Evolutionary conservation across 495 filamentous ascomycete species (phyloP).

Genomic region (Hypoxylon lenormandii): DNA sequence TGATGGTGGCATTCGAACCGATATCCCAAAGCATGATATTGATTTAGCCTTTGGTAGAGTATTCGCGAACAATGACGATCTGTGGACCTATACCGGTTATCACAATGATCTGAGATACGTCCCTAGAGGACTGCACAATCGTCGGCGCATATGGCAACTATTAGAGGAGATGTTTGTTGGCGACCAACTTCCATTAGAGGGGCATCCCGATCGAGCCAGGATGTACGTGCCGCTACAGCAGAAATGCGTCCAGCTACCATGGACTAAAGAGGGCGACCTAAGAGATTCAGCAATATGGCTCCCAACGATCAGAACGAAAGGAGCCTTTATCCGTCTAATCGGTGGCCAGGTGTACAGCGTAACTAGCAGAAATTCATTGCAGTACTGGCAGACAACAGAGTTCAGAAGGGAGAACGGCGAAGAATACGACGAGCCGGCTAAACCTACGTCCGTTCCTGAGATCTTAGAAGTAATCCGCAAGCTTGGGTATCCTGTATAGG

Average conservation of each 20-base stretch:
- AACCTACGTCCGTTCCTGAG: not conserved
- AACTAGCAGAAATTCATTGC: not conserved
- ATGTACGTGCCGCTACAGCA: not conserved
- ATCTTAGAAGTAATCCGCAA: constrained; percentile 1
- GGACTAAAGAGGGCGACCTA: not conserved
- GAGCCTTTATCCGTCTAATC: not conserved
- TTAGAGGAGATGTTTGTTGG: constrained; percentile 11
- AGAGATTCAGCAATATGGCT: constrained; percentile 5
- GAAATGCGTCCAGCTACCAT: constrained; percentile 7
- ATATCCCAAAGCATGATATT: constrained; percentile 2
- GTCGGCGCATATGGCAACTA: constrained; percentile 9
- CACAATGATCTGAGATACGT: constrained; percentile 3
- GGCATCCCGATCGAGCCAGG: not conserved
- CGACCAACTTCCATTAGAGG: constrained; percentile 1
- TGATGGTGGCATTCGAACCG: not conserved
- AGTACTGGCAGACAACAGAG: constrained; percentile 5
- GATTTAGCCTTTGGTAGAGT: not conserved
- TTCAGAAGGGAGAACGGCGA: not conserved
- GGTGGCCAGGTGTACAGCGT: constrained; percentile 9
- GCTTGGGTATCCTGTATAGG: constrained; percentile 11
- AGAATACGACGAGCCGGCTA: not conserved
- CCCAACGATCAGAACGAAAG: not conserved
- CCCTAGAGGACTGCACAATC: not conserved
- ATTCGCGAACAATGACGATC: not conserved
- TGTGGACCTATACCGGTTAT: constrained; percentile 7